phyloP scores from a whole-genome alignment of 1,284 basidiomycete genomes.

The Boletus smithii region DNA sequence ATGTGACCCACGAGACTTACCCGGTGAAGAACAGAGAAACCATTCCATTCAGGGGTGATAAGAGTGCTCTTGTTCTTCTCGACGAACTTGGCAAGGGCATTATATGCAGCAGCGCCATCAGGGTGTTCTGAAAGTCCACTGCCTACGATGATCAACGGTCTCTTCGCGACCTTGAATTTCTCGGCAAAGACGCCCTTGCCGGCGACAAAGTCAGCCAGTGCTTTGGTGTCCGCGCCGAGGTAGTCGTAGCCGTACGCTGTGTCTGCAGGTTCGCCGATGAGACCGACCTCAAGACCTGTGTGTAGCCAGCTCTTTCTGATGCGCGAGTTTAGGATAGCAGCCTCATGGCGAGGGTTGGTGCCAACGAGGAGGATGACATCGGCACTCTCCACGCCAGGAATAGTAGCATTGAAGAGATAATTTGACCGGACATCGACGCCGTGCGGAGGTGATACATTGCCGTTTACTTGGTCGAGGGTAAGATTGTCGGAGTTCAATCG shows the following conservation, averaged over 20 bases:
- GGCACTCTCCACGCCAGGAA: constrained; percentile 88
- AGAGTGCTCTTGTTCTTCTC: constrained; percentile 75
- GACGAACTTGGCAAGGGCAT: constrained; percentile 78
- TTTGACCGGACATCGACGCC: constrained; percentile 93
- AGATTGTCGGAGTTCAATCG: constrained; percentile 95
- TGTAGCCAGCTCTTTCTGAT: constrained; percentile 94
- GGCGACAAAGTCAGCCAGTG: constrained; percentile 75
- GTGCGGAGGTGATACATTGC: constrained; percentile 65
- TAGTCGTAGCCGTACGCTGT: constrained; percentile 93
- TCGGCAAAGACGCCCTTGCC: constrained; percentile 80
- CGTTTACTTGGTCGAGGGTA: constrained; percentile 72
- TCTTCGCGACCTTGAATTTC: constrained; percentile 90
- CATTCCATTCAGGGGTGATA: constrained; percentile 91
- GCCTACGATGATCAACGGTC: constrained; percentile 92
- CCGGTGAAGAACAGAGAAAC: constrained; percentile 90
- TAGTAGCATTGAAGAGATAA: constrained; percentile 96
- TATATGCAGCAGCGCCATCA: constrained; percentile 80
- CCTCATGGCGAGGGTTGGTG: constrained; percentile 97
- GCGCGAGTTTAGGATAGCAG: constrained; percentile 95
- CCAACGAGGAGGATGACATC: constrained; percentile 94
- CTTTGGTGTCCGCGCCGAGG: constrained; percentile 78
- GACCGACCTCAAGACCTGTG: constrained; percentile 79
- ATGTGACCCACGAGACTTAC: constrained; percentile 39
- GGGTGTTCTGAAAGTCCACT: constrained; percentile 84
- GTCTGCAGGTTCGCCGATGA: constrained; percentile 90